Percentiles rank a stretch among this genome's conserved stretches.
phyloP scores from a whole-genome alignment of 2,329 filamentous ascomycete genomes.

The Xylaria sp. region DNA sequence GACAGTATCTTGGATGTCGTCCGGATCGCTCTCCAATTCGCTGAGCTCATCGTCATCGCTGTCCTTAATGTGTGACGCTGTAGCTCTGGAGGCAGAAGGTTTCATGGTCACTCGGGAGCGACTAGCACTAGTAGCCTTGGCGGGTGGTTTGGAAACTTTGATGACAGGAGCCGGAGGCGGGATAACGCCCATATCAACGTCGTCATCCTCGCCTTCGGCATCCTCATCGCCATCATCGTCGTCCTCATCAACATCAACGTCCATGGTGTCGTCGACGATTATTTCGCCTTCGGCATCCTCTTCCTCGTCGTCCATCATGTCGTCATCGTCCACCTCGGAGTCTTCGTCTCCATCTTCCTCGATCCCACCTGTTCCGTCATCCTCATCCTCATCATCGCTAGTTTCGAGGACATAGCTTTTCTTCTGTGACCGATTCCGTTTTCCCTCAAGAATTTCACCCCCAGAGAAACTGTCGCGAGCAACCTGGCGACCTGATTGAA shows the following conservation, averaged over 20 bases:
- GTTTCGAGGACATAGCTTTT: conserved; percentile 58
- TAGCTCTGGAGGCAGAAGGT: conserved; percentile 30
- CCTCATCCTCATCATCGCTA: conserved; percentile 40
- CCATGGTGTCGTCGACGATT: conserved; percentile 34
- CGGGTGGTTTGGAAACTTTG: conserved; percentile 44
- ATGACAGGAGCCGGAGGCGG: conserved; percentile 40
- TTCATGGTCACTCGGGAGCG: conserved; percentile 32
- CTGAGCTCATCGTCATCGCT: conserved; percentile 53
- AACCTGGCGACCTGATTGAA: conserved; percentile 29
- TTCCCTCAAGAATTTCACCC: conserved; percentile 45
- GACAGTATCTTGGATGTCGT: conserved; percentile 44
- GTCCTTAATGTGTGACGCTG: conserved; percentile 32
- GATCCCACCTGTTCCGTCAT: conserved; percentile 37
- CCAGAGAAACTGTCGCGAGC: conserved; percentile 38
- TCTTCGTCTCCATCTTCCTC: conserved; percentile 37
- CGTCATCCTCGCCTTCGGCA: conserved; percentile 48
- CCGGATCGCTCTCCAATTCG: conserved; percentile 49
- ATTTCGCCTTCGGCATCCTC: conserved; percentile 34
- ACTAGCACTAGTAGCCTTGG: conserved; percentile 27
- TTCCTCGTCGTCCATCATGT: conserved; percentile 36
- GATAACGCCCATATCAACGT: conserved; percentile 39
- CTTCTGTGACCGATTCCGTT: conserved; percentile 50
- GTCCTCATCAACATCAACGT: conserved; percentile 42
- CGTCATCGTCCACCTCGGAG: conserved; percentile 38
- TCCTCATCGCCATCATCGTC: conserved; percentile 41